A percentile compares a stretch with the other conserved stretches of the same genome.
phyloP scores from a whole-genome alignment of 306 rosid genomes.

The Casuarina equisetifolia region DNA sequence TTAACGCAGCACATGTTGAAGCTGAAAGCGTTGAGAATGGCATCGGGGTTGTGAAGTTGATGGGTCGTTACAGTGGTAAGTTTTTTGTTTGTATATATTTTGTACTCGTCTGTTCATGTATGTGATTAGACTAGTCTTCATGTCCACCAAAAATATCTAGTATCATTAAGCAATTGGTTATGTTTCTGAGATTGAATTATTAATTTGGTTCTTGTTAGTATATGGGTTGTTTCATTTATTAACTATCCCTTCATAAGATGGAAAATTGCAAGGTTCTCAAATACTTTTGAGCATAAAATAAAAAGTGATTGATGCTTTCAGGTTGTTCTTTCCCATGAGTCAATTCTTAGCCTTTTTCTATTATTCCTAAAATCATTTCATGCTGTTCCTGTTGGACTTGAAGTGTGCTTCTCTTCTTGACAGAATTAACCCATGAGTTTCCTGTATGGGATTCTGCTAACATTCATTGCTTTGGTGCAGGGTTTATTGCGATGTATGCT shows the following conservation, averaged over 20 bases:
- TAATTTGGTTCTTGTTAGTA: not conserved
- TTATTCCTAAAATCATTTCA: not conserved
- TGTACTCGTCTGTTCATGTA: not conserved
- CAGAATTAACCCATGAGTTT: not conserved
- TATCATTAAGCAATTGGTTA: not conserved
- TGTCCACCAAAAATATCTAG: not conserved
- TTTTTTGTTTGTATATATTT: constrained; percentile 21
- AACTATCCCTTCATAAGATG: not conserved
- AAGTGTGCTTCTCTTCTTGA: not conserved
- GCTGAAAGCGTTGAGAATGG: constrained; percentile 84
- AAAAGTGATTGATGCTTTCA: not conserved
- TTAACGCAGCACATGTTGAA: constrained; percentile 98
- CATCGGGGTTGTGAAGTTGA: constrained; percentile 88
- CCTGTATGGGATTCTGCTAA: constrained; percentile 8
- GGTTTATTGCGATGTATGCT: constrained; percentile 92
- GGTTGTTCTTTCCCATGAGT: not conserved
- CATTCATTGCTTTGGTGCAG: constrained; percentile 39
- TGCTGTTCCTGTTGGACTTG: not conserved
- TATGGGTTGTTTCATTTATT: not conserved
- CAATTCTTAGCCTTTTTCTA: not conserved
- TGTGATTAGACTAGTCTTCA: not conserved
- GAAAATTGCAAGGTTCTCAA: not conserved
- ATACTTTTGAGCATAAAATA: not conserved
- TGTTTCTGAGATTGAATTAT: not conserved
- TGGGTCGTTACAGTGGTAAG: constrained; percentile 95